Evolutionary conservation across 495 filamentous ascomycete genomes (phyloP).

Genomic region (Lentithecium fluviatile): DNA sequence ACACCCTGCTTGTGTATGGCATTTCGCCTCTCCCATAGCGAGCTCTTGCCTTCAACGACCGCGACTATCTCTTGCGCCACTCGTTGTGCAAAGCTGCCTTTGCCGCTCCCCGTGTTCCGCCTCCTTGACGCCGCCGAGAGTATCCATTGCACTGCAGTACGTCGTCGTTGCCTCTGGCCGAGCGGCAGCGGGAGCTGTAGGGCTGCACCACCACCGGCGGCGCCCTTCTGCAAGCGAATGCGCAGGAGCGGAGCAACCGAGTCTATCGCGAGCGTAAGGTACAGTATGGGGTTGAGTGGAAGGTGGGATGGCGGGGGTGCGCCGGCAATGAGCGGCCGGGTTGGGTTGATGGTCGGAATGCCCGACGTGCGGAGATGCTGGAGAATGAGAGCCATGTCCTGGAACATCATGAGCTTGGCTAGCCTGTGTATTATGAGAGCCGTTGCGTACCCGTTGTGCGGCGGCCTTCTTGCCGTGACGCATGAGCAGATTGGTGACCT

Average conservation of each 20-base stretch:
- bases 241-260: conserved; percentile 88
- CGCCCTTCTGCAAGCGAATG: conserved; percentile 69
- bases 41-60: conserved; percentile 81
- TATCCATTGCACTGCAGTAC: conserved; percentile 82
- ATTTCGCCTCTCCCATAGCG: conserved; percentile 76
- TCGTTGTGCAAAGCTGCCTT: conserved; percentile 65
- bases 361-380: conserved; percentile 82
- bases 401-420: conserved; percentile 15
- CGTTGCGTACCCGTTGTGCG: conserved; percentile 72
- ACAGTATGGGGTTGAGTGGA: conserved; percentile 45
- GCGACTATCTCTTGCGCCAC: conserved; percentile 84
- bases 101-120: conserved; percentile 61
- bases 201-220: conserved; percentile 79
- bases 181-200: conserved; percentile 82
- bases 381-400: conserved; percentile 86
- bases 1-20: conserved; percentile 73
- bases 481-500: conserved; percentile 90
- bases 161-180: conserved; percentile 67
- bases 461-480: conserved; percentile 76
- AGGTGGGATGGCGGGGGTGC: conserved; percentile 66
- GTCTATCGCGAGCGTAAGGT: conserved; percentile 78
- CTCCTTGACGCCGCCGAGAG: conserved; percentile 74
- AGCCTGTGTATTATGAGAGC: not conserved
- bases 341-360: conserved; percentile 66
- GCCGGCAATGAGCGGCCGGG: conserved; percentile 68